Base-by-base conservation (phyloP, 148 eudicot species). In the Euryodendron excelsum region DNA sequence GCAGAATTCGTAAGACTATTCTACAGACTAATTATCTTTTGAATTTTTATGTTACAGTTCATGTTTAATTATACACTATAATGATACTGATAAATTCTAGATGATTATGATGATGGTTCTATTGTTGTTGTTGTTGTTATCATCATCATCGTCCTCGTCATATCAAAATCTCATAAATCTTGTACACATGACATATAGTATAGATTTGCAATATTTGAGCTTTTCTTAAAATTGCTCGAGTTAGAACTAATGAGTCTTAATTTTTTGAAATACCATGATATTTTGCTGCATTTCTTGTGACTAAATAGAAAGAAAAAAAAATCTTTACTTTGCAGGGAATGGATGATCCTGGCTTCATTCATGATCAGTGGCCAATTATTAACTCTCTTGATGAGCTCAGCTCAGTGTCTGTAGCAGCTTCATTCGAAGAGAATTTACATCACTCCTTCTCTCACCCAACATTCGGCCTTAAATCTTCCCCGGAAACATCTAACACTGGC, bases 261-360 rank as follows among this genome's bases (percentile, higher is more conserved):
- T n/a, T n/a, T n/a, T n/a, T n/a, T n/a, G n/a, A n/a, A n/a, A n/a
- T n/a, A n/a, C n/a, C n/a, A n/a, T 4, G 4, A 62, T 20, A 0
- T 18, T 18, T 18, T 56, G 8, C 18, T 64, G 44, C 34, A 5
- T 64, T 41, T 64, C 41, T 30, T 18, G 21, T 44, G 14, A 23
- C 20, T 44, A 0, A 66, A 68, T 68, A 48, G 18, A 7, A 44
- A 62, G 10, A 17, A 5, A 62, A 62, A 12, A 5, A 76, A 23
- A 30, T 33, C 61, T 73, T 11, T 9, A 36, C 20, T 56, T 74
- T 75, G 44, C 78, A 91, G 94, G 92, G 89, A 80, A 78, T 87
- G 88, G 92, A 86, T 62, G 91, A 91, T 68, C 64, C 80, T 50
- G 59, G 84, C 75, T 89, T 84, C 80, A 48, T 81, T 5, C 84